Evolutionary conservation across 805 yeast genomes (phyloP).

Genomic region (Clavispora vitiphila): DNA sequence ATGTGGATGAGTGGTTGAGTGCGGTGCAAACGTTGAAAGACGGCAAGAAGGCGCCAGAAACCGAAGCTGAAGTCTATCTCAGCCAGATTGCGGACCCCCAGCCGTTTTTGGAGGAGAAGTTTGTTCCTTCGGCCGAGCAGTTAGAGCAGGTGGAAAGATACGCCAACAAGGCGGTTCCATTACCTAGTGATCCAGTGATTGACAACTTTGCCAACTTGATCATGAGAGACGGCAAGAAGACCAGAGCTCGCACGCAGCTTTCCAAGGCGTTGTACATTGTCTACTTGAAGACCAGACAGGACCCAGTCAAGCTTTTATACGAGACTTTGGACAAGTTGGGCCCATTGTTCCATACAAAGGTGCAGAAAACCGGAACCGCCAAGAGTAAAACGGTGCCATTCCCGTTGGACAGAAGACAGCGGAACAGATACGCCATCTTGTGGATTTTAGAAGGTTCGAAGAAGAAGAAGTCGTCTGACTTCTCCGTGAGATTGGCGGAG

Average conservation of each 20-base stretch:
- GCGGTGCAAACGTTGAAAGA: slow-evolving; percentile 38
- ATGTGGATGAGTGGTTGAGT: slow-evolving; percentile 43
- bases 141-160: slow-evolving; percentile 48
- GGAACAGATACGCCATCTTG: slow-evolving; percentile 78
- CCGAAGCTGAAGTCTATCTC: slow-evolving; percentile 34
- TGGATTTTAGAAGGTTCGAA: slow-evolving; percentile 88
- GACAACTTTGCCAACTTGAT: slow-evolving; percentile 78
- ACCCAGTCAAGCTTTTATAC: slow-evolving; percentile 75
- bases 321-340: slow-evolving; percentile 75
- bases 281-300: slow-evolving; percentile 64
- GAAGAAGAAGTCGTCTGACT: slow-evolving; percentile 73
- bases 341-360: slow-evolving; percentile 75
- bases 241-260: slow-evolving; percentile 67
- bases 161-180: slow-evolving; percentile 52
- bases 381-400: slow-evolving; percentile 76
- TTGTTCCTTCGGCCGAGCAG: slow-evolving; percentile 65
- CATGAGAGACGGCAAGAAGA: slow-evolving; percentile 89
- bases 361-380: slow-evolving; percentile 80
- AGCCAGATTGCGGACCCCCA: slow-evolving; percentile 35
- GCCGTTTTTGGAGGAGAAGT: slow-evolving; percentile 29
- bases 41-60: slow-evolving; percentile 29
- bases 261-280: slow-evolving; percentile 77
- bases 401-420: slow-evolving; percentile 76
- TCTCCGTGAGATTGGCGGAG: slow-evolving; percentile 85
- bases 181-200: slow-evolving; percentile 61